Evolutionary conservation across 257 asterid genomes (phyloP), one percentile per base, ranked within the genome.

Genomic region (Euphrasia confusa): DNA sequence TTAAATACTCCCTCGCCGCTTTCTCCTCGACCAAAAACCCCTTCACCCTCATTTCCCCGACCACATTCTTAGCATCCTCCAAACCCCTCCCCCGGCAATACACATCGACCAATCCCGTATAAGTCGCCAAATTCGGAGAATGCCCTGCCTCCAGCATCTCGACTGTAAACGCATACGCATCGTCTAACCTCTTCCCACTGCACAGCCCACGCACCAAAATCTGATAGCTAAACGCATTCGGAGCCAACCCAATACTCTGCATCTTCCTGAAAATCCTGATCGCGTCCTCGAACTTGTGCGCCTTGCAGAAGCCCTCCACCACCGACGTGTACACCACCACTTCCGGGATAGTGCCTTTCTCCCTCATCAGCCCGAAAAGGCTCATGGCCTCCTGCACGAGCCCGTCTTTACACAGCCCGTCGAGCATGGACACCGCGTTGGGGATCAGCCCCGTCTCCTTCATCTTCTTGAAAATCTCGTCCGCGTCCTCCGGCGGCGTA

Each of bases 401-500:
- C 60, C 98, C 96, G 32, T 90, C 98, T 75, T 88, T 92, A 68
- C 95, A 92, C 68, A 92, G 68, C 4, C 95, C 93, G 59, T 88
- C 97, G 39, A 88, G 95, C 98, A 92, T 86, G 3, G 97, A 94
- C 55, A 92, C 97, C 10, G 95, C 97, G 45, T 86, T 88, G 0
- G 97, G 95, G 68, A 92, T 84, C 75, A 92, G 71, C 8, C 97
- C 95, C 52, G 95, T 81, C 79, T 80, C 84, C 82, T 92, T 89
- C 93, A 92, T 86, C 74, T 83, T 88, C 83, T 68, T 84, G 70
- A 88, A 92, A 71, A 92, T 86, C 83, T 81, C 95, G 56, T 92
- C 90, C 2, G 90, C 88, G 10, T 83, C 95, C 67, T 75, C 80
- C 2, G 89, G 81, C 7, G 79, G 75, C 58, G 83, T 48, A n/a